Percentiles rank a stretch among this genome's conserved stretches.
phyloP scores from a whole-genome alignment of 331 rosid species.

The Malus hybrid region DNA sequence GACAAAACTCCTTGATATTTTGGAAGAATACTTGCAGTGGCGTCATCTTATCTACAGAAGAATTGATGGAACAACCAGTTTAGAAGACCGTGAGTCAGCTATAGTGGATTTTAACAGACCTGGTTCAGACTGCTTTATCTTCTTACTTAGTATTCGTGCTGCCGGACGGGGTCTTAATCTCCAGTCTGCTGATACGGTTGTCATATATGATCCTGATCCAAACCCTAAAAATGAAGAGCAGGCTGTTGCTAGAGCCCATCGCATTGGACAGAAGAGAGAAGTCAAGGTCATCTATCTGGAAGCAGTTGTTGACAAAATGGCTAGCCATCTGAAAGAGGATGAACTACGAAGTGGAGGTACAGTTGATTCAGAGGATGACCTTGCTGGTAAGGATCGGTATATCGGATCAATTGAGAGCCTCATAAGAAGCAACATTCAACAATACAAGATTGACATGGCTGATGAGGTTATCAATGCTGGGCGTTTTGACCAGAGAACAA shows the following conservation, averaged over 20 bases:
- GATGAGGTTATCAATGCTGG: conserved; percentile 99
- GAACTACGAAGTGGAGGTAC: conserved; percentile 79
- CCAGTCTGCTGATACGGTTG: conserved; percentile 97
- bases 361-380: conserved; percentile 93
- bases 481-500: conserved; percentile 98
- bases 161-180: conserved; percentile 99
- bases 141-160: conserved; percentile 97
- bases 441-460: conserved; percentile 98
- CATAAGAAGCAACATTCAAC: conserved; percentile 93
- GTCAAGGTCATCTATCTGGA: conserved; percentile 98
- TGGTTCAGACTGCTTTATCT: conserved; percentile 77
- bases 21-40: conserved; percentile 99
- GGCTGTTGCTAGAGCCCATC: conserved; percentile 99
- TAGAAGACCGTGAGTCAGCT: conserved; percentile 99
- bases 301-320: conserved; percentile 89
- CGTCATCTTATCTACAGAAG: conserved; percentile 88
- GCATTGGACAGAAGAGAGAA: conserved; percentile 95
- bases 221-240: conserved; percentile 99
- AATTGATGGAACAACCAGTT: conserved; percentile 97
- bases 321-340: conserved; percentile 96
- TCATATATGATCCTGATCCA: conserved; percentile 98
- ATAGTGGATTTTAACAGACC: conserved; percentile 90
- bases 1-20: conserved; percentile 96
- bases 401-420: conserved; percentile 96
- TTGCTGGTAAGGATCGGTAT: conserved; percentile 96